Evolutionary conservation across 805 yeast genomes (phyloP), one percentile per base, ranked within the genome.

Genomic region (Candida pini): DNA sequence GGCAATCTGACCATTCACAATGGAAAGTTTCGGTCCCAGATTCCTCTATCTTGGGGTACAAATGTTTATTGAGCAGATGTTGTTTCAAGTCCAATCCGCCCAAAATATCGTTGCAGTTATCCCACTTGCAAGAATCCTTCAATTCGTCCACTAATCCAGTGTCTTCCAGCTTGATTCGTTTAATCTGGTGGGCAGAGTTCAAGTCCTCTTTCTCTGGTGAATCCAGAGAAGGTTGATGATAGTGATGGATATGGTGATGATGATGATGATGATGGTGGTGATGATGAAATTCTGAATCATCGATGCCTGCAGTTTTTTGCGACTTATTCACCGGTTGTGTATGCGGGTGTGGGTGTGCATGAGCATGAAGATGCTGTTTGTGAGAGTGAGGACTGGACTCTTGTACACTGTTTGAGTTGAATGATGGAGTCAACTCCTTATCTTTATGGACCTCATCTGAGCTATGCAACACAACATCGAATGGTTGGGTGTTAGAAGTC

Each of bases 111-210:
- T 56, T 54, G 53, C 95, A 85, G 37, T 72, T 65, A 31, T 75
- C 76, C 94, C 94, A 85, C 51, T 76, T 71, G 56, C 94, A 84
- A n/a, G n/a, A n/a, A n/a, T n/a, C n/a, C n/a, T n/a, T n/a, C n/a
- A n/a, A n/a, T n/a, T n/a, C n/a, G n/a, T n/a, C n/a, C 4, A 41
- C 12, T 2, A 36, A 7, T 7, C n/a, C n/a, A 22, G 25, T 12
- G 10, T 12, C 4, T 22, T 22, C 25, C 8, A 13, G 25, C 5
- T 22, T 7, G 25, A 22, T 22, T 13, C 8, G 8, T 12, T 6
- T 13, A 7, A 14, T 4, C 7, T 9, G 10, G 31, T 20, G 6
- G 31, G n/a, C 9, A 17, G 18, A 6, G 18, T 13, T 13, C 23
- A 19, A 16, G 9, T n/a, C 27, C 26, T 26, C 10, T 19, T 12